Evolutionary conservation across 1,284 basidiomycete species (phyloP).

Genomic region (Marasmius sp.): DNA sequence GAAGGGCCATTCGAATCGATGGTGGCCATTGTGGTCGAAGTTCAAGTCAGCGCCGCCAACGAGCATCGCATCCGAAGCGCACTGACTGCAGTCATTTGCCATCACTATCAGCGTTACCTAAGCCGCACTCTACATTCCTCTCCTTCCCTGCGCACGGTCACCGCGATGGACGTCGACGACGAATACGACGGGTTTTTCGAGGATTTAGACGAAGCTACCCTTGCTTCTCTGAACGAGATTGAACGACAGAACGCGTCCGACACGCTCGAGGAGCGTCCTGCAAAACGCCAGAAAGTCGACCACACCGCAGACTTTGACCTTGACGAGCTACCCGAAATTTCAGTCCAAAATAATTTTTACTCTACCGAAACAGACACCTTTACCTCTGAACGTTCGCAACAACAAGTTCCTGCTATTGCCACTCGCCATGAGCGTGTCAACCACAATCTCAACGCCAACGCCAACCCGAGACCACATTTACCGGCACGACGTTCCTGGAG

Average conservation of each 20-base stretch:
- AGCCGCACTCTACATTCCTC: neutral
- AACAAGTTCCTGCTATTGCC: neutral
- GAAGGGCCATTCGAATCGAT: constrained; percentile 34
- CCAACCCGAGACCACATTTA: neutral
- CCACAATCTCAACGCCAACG: neutral
- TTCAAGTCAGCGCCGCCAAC: neutral
- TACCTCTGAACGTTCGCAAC: neutral
- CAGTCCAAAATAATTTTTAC: constrained; percentile 12
- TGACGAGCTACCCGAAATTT: constrained; percentile 14
- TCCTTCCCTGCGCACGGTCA: neutral
- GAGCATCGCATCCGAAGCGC: neutral
- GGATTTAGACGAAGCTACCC: constrained; percentile 61
- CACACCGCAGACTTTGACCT: constrained; percentile 9
- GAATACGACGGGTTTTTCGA: constrained; percentile 69
- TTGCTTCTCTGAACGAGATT: constrained; percentile 60
- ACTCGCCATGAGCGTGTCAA: neutral
- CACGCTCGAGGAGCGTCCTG: constrained; percentile 33
- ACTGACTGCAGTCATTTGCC: neutral
- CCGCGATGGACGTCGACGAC: constrained; percentile 19
- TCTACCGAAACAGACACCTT: constrained; percentile 5
- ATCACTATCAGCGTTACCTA: constrained; percentile 13
- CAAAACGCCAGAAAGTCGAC: constrained; percentile 57
- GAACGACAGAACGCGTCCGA: constrained; percentile 41
- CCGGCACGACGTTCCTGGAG: neutral
- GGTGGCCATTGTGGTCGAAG: neutral